These are phyloP conservation scores for Rhizopus delemar DNA, from an alignment of 371 early-diverging fungal species.

Conservation along the genomic window DNA sequence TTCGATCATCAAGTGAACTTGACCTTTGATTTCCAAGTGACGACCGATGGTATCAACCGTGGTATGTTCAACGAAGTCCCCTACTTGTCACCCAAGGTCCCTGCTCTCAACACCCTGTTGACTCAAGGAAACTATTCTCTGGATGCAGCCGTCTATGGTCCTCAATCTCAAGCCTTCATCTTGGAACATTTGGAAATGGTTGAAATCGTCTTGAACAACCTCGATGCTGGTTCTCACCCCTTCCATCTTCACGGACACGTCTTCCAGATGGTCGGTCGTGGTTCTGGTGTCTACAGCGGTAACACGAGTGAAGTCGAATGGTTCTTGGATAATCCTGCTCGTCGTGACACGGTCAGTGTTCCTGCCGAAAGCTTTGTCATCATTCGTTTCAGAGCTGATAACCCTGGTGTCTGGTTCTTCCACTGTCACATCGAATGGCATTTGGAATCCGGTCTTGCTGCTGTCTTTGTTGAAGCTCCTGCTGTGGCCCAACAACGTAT, in stretches of 20 bases:
- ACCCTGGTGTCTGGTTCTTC: conserved; percentile 59
- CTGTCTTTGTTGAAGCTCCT: conserved; percentile 72
- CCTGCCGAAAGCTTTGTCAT: conserved; percentile 50
- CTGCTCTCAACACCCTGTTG: conserved; percentile 69
- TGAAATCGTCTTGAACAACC: conserved; percentile 65
- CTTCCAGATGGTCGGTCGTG: conserved; percentile 60
- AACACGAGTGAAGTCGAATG: conserved; percentile 33
- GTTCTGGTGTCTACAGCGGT: conserved; percentile 47
- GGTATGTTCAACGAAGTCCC: conserved; percentile 80
- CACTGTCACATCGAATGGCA: conserved; percentile 88
- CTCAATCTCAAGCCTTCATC: conserved; percentile 53
- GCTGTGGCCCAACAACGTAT: conserved; percentile 47
- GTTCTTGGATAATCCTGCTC: conserved; percentile 59
- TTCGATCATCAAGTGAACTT: conserved; percentile 57
- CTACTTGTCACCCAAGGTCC: conserved; percentile 69
- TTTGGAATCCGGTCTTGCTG: conserved; percentile 61
- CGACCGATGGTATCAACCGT: conserved; percentile 76
- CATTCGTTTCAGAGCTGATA: conserved; percentile 64
- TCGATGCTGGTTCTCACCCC: conserved; percentile 44
- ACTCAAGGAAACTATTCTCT: conserved; percentile 59
- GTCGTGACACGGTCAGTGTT: conserved; percentile 59
- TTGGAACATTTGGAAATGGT: conserved; percentile 54
- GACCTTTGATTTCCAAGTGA: conserved; percentile 65
- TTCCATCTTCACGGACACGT: conserved; percentile 67
- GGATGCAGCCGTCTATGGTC: conserved; percentile 64